Evolutionary conservation across 768 basidiomycete genomes (phyloP).

Genomic region (Boletus fagicola): DNA sequence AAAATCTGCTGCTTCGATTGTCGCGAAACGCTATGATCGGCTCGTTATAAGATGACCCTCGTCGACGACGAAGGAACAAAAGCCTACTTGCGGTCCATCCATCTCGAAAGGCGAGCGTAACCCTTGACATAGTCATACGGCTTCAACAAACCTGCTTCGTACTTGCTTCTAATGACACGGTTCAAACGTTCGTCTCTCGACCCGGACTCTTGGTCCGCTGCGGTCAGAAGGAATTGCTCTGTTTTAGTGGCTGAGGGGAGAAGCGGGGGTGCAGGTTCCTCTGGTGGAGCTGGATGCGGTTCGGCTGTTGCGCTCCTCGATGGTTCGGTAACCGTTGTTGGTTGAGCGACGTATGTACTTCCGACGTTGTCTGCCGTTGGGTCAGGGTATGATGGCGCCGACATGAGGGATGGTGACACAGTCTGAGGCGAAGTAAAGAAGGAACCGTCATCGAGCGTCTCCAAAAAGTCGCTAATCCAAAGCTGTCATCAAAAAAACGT

Average conservation of each 20-base stretch:
- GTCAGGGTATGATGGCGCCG: conserved; percentile 35
- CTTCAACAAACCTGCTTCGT: conserved; percentile 91
- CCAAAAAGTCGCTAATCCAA: conserved; percentile 71
- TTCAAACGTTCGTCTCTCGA: conserved; percentile 87
- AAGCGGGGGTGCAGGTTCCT: conserved; percentile 47
- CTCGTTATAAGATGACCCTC: neutral
- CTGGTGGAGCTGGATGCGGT: conserved; percentile 28
- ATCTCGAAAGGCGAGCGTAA: conserved; percentile 83
- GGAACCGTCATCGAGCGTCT: conserved; percentile 80
- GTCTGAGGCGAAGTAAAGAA: conserved; percentile 66
- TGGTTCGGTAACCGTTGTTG: conserved; percentile 18
- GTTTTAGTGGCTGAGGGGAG: conserved; percentile 76
- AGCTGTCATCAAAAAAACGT: neutral
- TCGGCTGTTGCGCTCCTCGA: conserved; percentile 25
- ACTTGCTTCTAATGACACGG: conserved; percentile 92
- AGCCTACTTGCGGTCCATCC: conserved; percentile 91
- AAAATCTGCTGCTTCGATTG: conserved; percentile 91
- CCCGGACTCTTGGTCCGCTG: conserved; percentile 91
- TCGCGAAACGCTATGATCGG: conserved; percentile 65
- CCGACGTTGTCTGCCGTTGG: conserved; percentile 7
- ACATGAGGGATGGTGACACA: conserved; percentile 48
- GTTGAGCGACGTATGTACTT: conserved; percentile 16
- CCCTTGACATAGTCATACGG: conserved; percentile 98
- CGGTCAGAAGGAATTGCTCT: conserved; percentile 87
- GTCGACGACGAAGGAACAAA: neutral